Evolutionary conservation across 371 early-diverging fungal genomes (phyloP).

Genomic region (Mortierella sp.): DNA sequence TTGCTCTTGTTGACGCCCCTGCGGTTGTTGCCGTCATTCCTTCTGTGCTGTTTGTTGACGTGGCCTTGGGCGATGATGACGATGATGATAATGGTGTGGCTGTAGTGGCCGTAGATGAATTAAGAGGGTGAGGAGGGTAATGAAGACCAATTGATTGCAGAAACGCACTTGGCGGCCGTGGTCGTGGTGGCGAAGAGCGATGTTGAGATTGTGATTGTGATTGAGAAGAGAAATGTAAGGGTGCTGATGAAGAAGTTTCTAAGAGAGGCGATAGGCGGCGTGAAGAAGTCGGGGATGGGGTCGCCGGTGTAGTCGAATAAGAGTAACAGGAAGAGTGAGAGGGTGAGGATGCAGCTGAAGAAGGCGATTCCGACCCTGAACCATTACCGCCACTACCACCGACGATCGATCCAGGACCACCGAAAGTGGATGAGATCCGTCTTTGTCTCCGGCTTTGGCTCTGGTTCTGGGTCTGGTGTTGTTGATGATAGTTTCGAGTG

Average conservation of each 20-base stretch:
- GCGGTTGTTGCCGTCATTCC: neutral
- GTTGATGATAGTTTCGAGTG: neutral
- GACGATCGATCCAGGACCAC: constrained; percentile 37
- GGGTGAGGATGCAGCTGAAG: constrained; percentile 23
- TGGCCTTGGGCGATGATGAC: neutral
- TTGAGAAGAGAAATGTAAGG: neutral
- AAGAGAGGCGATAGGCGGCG: constrained; percentile 12
- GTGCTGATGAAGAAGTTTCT: neutral
- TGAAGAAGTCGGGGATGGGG: neutral
- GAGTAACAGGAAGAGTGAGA: neutral
- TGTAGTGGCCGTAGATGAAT: no score
- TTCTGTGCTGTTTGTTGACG: neutral
- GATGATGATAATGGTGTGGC: neutral
- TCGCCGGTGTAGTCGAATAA: neutral
- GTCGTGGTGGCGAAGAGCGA: neutral
- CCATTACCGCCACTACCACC: constrained; percentile 29
- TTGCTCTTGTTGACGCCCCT: neutral
- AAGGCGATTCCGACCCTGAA: constrained; percentile 25
- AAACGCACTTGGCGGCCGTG: neutral
- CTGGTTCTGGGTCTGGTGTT: neutral
- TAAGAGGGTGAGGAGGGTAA: neutral
- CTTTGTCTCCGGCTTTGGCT: constrained; percentile 4
- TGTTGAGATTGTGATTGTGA: neutral
- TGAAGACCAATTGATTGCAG: neutral
- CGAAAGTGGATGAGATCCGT: constrained; percentile 45